These are phyloP conservation scores for Calonectria ilicicola DNA, from an alignment of 2,329 filamentous ascomycete species.

Conservation along the genomic window DNA sequence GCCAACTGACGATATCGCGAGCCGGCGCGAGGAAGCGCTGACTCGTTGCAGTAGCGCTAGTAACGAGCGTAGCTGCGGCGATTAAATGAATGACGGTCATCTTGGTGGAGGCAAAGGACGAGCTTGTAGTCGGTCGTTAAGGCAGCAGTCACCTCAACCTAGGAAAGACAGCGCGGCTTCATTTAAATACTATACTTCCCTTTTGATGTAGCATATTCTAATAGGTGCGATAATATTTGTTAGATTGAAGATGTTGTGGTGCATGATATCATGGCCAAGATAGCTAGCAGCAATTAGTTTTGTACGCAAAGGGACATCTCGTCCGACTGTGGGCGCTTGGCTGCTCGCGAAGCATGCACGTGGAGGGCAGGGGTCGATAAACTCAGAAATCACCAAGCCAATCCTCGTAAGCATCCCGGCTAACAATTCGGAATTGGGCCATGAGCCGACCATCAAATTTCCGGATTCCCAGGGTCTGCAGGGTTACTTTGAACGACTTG, in stretches of 20 bases:
- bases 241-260: neutral
- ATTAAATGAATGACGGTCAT: neutral
- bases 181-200: neutral
- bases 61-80: neutral
- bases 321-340: neutral
- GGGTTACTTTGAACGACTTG: neutral
- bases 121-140: neutral
- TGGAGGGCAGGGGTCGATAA: neutral
- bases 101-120: neutral
- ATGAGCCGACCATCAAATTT: conserved; percentile 11
- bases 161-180: neutral
- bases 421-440: neutral
- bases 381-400: neutral
- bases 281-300: neutral
- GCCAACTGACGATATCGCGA: conserved; percentile 18
- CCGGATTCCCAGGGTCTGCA: neutral
- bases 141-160: too few species aligned
- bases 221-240: conserved; percentile 10
- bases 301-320: conserved; percentile 6
- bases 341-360: neutral
- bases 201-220: neutral
- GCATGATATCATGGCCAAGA: neutral
- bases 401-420: neutral
- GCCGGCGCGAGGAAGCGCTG: conserved; percentile 14
- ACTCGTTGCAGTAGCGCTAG: neutral